Conservation (phyloP, 2,329 filamentous ascomycete genomes). For the Knufia fluminis region DNA sequence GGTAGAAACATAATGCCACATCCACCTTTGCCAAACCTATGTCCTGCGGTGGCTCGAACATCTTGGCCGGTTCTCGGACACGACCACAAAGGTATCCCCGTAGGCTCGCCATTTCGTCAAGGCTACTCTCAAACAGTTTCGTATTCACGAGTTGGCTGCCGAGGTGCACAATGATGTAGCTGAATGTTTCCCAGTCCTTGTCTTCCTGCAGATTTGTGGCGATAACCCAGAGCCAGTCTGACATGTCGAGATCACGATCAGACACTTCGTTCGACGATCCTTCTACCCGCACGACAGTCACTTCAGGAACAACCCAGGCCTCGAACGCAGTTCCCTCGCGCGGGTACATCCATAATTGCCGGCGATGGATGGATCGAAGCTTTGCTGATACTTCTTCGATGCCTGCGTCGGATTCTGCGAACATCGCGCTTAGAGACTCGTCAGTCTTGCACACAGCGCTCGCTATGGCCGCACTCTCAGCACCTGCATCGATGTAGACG, state of each 20-base stretch:
- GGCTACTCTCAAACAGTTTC: conserved; percentile 66
- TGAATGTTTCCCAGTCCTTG: conserved; percentile 85
- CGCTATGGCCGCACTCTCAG: conserved; percentile 66
- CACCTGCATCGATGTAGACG: conserved; percentile 60
- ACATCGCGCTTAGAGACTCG: conserved; percentile 37
- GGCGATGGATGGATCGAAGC: neutral
- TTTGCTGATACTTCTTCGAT: neutral
- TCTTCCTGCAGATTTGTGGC: conserved; percentile 64
- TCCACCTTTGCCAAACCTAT: conserved; percentile 77
- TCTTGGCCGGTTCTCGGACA: conserved; percentile 59
- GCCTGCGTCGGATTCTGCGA: neutral
- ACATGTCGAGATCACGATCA: conserved; percentile 44
- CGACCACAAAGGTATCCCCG: conserved; percentile 73
- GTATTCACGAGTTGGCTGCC: conserved; percentile 86
- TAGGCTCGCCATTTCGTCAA: conserved; percentile 65
- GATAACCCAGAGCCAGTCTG: conserved; percentile 67
- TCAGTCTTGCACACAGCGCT: conserved; percentile 58
- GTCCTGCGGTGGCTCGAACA: conserved; percentile 71
- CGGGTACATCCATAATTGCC: conserved; percentile 47
- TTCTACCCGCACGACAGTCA: neutral
- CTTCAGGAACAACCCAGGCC: conserved; percentile 1
- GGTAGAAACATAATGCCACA: conserved; percentile 79
- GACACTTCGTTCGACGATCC: conserved; percentile 20
- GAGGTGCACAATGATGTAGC: conserved; percentile 76
- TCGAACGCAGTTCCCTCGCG: conserved; percentile 27